These are phyloP conservation scores for Salix koriyanagi DNA, from an alignment of 345 rosid genomes.

Conservation along the genomic window DNA sequence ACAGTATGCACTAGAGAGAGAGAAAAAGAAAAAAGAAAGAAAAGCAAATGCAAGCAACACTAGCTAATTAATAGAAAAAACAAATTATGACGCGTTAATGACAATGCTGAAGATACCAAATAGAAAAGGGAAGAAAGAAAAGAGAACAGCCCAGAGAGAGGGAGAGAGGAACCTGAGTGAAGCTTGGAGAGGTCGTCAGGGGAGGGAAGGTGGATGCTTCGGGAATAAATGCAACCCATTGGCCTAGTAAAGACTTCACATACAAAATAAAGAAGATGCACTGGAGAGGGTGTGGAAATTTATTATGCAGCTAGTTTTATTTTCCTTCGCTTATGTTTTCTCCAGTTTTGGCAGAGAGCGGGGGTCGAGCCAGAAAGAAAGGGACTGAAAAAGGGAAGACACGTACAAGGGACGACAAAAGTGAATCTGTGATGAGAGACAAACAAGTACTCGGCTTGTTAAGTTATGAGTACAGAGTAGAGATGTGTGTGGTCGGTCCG, in stretches of 20 bases:
- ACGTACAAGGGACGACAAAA: no score
- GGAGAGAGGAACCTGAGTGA: not conserved
- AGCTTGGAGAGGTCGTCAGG: not conserved
- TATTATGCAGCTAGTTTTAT: not conserved
- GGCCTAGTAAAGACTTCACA: not conserved
- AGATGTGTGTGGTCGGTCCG: no score
- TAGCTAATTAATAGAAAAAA: not conserved
- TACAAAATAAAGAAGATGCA: not conserved
- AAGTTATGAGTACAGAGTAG: no score
- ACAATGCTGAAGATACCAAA: not conserved
- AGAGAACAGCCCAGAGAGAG: not conserved
- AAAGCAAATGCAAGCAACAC: not conserved
- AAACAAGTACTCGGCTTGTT: no score
- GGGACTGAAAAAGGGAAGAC: no score
- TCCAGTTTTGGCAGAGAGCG: no score
- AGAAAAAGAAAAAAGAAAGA: not conserved
- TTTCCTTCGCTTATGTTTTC: no score
- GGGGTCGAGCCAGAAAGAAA: no score
- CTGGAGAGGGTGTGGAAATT: not conserved
- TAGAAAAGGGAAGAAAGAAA: not conserved
- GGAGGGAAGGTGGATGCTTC: not conserved
- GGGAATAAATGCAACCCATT: constrained; percentile 1
- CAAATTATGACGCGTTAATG: not conserved
- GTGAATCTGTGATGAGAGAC: no score
- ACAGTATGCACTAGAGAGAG: no score